Conservation (phyloP, 148 eudicot species). For the Euryodendron excelsum region DNA sequence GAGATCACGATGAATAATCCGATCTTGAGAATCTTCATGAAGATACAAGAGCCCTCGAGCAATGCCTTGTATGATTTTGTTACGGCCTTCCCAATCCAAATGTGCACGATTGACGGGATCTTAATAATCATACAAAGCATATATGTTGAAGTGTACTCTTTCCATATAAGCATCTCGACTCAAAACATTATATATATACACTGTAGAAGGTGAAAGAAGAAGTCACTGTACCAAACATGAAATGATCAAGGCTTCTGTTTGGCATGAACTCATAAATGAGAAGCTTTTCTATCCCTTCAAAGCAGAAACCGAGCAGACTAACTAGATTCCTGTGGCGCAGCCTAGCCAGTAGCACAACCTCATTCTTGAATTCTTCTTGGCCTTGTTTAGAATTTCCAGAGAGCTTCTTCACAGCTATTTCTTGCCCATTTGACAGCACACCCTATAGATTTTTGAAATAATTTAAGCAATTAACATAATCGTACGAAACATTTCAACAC, state of each 20-base stretch:
- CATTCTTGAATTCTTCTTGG: not conserved
- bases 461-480: no score
- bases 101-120: not conserved
- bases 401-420: not conserved
- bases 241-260: not conserved
- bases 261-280: not conserved
- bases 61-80: not conserved
- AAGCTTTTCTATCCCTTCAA: not conserved
- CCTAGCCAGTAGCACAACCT: not conserved
- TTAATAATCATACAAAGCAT: no score
- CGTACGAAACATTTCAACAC: no score
- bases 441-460: not conserved
- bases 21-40: not conserved
- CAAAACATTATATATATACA: no score
- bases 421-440: not conserved
- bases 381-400: not conserved
- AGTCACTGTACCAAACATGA: not conserved
- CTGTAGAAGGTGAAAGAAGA: no score
- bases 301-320: not conserved
- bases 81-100: not conserved
- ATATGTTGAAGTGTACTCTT: no score
- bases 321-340: not conserved
- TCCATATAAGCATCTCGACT: no score
- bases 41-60: not conserved
- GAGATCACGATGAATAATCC: not conserved